A percentile compares a stretch with the other conserved stretches of the same genome.
Evolutionary conservation across 306 rosid genomes (phyloP).

Genomic region (Fragaria ananassa): DNA sequence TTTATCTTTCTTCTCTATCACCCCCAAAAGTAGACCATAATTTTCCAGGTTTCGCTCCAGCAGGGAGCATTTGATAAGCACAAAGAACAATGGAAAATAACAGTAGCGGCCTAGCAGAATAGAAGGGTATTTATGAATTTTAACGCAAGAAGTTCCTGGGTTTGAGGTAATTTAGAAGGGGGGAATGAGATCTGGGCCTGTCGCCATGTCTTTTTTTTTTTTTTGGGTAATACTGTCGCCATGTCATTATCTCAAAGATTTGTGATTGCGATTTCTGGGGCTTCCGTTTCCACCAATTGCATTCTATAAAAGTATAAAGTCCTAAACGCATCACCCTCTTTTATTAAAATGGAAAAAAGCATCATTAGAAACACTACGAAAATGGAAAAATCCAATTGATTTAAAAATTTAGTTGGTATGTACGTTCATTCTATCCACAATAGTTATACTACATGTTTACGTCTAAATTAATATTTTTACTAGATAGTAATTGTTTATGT

Average conservation of each 20-base stretch:
- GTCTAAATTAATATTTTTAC: no score
- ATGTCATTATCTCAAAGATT: constrained; percentile 76
- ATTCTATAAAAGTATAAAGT: not conserved
- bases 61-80: not conserved
- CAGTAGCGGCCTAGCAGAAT: not conserved
- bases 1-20: not conserved
- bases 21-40: not conserved
- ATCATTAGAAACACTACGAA: not conserved
- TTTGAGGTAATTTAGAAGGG: constrained; percentile 21
- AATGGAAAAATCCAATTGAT: not conserved
- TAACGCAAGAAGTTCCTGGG: not conserved
- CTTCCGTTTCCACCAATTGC: constrained; percentile 25
- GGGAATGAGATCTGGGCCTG: constrained; percentile 65
- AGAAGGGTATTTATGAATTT: constrained; percentile 24
- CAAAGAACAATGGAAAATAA: not conserved
- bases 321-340: constrained; percentile 11
- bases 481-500: no score
- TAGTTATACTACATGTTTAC: no score
- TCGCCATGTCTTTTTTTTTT: constrained; percentile 75
- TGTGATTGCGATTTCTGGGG: constrained; percentile 62
- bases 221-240: no score
- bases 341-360: not conserved
- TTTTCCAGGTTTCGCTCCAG: not conserved
- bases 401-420: not conserved
- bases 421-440: not conserved